phyloP scores from a whole-genome alignment of 1,284 basidiomycete species.

The Boletus nobilissimus region DNA sequence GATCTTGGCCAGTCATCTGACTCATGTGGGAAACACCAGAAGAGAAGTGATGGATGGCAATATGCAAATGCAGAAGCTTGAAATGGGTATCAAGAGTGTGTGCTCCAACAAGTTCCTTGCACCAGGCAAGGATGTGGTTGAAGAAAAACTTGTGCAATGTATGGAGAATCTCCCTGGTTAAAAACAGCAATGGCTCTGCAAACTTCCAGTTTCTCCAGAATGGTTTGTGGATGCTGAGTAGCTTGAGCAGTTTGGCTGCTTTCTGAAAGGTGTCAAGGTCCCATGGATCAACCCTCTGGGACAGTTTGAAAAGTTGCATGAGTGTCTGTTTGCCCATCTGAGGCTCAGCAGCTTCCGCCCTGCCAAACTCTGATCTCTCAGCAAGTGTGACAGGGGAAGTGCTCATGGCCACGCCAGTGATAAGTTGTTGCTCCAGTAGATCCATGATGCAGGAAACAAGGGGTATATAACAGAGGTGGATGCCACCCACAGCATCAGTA shows the following conservation, averaged over 20 bases:
- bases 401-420: not conserved
- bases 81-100: not conserved
- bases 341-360: fast-evolving
- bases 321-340: not conserved
- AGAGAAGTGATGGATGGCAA: not conserved
- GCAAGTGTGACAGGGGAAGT: not conserved
- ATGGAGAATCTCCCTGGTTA: not conserved
- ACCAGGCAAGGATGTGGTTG: not conserved
- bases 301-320: fast-evolving
- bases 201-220: not conserved
- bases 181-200: not conserved
- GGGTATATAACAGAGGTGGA: not conserved
- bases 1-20: not conserved
- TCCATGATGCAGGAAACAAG: not conserved
- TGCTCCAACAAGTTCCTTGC: not conserved
- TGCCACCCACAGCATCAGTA: not conserved
- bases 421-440: not conserved
- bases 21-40: not conserved
- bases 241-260: not conserved
- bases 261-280: not conserved
- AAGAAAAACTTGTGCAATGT: not conserved
- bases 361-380: not conserved
- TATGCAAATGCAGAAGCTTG: not conserved
- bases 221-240: not conserved
- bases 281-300: not conserved